phyloP scores from a whole-genome alignment of 2,329 filamentous ascomycete genomes.

The Chaetothyriales sp. region DNA sequence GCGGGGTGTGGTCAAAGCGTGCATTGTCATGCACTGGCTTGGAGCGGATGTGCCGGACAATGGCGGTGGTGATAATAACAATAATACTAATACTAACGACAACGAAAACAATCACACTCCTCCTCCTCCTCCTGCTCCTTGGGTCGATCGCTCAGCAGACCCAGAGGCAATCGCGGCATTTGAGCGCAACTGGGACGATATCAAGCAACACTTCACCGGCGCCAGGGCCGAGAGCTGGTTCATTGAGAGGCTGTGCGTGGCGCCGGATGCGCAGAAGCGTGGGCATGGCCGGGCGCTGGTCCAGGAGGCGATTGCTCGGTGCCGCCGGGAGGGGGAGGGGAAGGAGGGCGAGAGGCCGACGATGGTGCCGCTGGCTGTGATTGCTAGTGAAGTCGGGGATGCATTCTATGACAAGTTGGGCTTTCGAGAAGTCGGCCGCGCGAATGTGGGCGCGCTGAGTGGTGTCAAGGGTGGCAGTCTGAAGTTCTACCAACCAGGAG shows the following conservation, averaged over 20 bases:
- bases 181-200: constrained; percentile 21
- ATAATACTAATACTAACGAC: too few relatives aligned
- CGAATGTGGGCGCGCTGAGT: constrained; percentile 21
- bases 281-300: constrained; percentile 25
- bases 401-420: constrained; percentile 24
- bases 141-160: neutral
- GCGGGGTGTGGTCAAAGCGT: neutral
- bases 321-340: too few relatives aligned
- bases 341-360: constrained; percentile 19
- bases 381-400: constrained; percentile 24
- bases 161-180: constrained; percentile 10
- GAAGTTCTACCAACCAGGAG: constrained; percentile 22
- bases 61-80: too few relatives aligned
- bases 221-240: constrained; percentile 24
- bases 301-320: constrained; percentile 23
- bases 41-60: too few relatives aligned
- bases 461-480: constrained; percentile 21
- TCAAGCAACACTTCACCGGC: constrained; percentile 17
- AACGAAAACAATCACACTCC: too few relatives aligned
- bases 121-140: too few relatives aligned
- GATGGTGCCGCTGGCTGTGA: constrained; percentile 27
- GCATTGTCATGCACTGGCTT: neutral
- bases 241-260: constrained; percentile 25
- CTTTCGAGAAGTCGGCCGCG: constrained; percentile 22
- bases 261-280: constrained; percentile 25